Conservation (phyloP, 2,329 filamentous ascomycete genomes). For the Chaetomiaceae sp. region DNA sequence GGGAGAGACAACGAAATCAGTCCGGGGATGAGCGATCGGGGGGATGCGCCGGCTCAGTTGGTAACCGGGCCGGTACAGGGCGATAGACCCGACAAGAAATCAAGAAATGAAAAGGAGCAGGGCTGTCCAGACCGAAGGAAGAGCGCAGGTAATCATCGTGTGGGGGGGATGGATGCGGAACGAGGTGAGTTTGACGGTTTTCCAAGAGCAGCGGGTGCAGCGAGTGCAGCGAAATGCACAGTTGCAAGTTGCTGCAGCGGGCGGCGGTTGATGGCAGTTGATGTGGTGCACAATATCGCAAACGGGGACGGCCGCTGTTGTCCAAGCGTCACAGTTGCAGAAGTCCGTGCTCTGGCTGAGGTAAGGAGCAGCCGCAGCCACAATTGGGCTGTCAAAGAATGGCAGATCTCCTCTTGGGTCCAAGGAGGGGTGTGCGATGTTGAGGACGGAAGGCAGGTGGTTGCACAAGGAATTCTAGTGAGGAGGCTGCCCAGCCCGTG, state of each 20-base stretch:
- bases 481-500: conserved; percentile 15
- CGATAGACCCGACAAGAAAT: conserved; percentile 31
- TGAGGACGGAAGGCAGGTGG: conserved; percentile 14
- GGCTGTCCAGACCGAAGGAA: conserved; percentile 47
- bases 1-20: conserved; percentile 16
- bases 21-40: conserved; percentile 26
- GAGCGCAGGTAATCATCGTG: conserved; percentile 54
- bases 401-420: conserved; percentile 11
- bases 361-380: conserved; percentile 7
- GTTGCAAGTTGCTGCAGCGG: not conserved
- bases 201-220: not conserved
- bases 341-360: conserved; percentile 19
- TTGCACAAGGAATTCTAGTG: conserved; percentile 24
- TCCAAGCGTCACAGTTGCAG: conserved; percentile 16
- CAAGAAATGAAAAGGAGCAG: conserved; percentile 53
- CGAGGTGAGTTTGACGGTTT: conserved; percentile 7
- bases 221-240: not conserved
- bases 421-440: conserved; percentile 19
- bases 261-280: not conserved
- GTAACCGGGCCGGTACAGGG: conserved; percentile 8
- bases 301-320: conserved; percentile 5
- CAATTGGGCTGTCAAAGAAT: conserved; percentile 22
- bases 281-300: conserved; percentile 14
- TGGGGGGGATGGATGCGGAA: conserved; percentile 22
- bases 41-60: conserved; percentile 7